Evolutionary conservation across 192 early-diverging fungal genomes (phyloP).

Genomic region (Radiomyces spectabilis): DNA sequence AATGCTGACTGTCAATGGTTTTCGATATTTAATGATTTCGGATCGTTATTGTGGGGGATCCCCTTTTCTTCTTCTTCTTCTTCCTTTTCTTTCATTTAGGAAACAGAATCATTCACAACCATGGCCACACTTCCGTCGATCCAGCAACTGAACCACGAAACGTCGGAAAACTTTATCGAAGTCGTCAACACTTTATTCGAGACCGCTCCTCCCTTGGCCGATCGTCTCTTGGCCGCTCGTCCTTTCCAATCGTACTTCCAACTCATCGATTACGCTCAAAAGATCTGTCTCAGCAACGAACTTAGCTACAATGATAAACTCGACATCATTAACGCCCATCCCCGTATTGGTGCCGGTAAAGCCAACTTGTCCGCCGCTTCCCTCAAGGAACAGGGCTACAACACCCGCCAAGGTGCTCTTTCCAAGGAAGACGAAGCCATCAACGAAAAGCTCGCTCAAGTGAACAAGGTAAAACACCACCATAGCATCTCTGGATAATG

Average conservation of each 20-base stretch:
- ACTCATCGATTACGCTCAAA: slow-evolving; percentile 52
- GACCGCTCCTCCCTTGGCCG: slow-evolving; percentile 71
- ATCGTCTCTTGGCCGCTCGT: slow-evolving; percentile 56
- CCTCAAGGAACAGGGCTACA: slow-evolving; percentile 61
- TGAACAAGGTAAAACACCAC: slow-evolving; percentile 45
- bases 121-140: slow-evolving; percentile 51
- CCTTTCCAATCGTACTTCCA: slow-evolving; percentile 63
- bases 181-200: slow-evolving; percentile 75
- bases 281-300: slow-evolving; percentile 32
- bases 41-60: too few species aligned
- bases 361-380: slow-evolving; percentile 62
- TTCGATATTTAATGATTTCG: too few species aligned
- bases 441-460: slow-evolving; percentile 42
- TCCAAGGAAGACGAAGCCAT: slow-evolving; percentile 40
- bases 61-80: too few species aligned
- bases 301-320: slow-evolving; percentile 59
- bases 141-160: slow-evolving; percentile 50
- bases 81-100: too few species aligned
- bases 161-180: slow-evolving; percentile 40
- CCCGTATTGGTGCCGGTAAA: slow-evolving; percentile 72
- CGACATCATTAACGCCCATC: slow-evolving; percentile 82
- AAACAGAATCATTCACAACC: too few species aligned
- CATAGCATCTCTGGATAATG: too few species aligned
- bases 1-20: too few species aligned
- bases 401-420: slow-evolving; percentile 20